Evolutionary conservation across 306 rosid species (phyloP).

Genomic region (Sophora flavescens): DNA sequence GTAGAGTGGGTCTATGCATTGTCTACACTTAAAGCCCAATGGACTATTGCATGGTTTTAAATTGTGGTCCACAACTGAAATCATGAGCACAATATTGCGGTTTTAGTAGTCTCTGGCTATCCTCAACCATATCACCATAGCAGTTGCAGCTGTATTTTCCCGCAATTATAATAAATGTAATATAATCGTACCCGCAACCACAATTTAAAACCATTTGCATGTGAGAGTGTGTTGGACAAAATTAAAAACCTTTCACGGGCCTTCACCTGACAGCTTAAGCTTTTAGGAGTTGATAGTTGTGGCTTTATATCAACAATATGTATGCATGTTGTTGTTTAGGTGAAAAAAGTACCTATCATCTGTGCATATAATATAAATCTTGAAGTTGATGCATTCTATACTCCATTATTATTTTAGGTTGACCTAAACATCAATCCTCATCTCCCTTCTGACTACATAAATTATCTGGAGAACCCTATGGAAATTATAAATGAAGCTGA

Average conservation of each 20-base stretch:
- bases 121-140: too few species aligned
- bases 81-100: too few species aligned
- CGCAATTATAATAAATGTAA: too few species aligned
- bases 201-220: too few species aligned
- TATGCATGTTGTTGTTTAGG: neutral
- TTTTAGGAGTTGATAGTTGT: neutral
- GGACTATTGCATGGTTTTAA: too few species aligned
- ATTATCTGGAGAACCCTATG: conserved; percentile 91
- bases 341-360: conserved; percentile 11
- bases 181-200: too few species aligned
- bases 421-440: conserved; percentile 80
- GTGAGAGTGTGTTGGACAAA: too few species aligned
- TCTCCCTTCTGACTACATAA: conserved; percentile 90
- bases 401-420: conserved; percentile 62
- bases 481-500: conserved; percentile 86
- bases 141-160: too few species aligned
- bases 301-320: neutral
- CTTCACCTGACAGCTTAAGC: neutral
- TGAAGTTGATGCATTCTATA: conserved; percentile 32
- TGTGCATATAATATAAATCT: conserved; percentile 14
- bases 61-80: too few species aligned
- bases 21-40: too few species aligned
- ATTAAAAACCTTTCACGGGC: neutral
- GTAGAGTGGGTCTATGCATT: too few species aligned
- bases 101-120: too few species aligned